These are phyloP conservation scores for Angomonas deanei DNA, from an alignment of 208 protist genomes.

Conservation along the genomic window DNA sequence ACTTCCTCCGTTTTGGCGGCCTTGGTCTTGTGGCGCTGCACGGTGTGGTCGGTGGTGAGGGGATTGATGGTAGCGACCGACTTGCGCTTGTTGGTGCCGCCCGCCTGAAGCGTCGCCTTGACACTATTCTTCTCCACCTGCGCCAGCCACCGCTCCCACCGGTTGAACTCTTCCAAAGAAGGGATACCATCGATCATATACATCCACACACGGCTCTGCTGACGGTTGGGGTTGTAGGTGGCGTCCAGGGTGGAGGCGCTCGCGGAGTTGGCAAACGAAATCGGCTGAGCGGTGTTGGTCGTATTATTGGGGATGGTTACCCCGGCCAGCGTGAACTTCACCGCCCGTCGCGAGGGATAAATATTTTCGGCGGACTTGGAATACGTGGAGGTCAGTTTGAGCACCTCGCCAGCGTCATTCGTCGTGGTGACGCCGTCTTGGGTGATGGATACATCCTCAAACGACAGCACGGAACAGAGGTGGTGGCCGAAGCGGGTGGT, in stretches of 20 bases:
- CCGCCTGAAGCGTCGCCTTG: background rate
- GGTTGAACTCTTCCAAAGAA: background rate
- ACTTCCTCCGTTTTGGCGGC: background rate
- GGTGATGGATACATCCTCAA: slow-evolving; percentile 7
- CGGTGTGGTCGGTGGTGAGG: no score
- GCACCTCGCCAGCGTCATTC: background rate
- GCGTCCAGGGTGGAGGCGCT: background rate
- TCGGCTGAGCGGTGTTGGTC: background rate
- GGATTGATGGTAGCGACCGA: no score
- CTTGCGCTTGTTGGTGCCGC: background rate
- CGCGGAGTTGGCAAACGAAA: background rate
- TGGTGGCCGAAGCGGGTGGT: slow-evolving; percentile 31
- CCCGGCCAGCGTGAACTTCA: slow-evolving; percentile 30
- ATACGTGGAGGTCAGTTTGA: slow-evolving; percentile 18
- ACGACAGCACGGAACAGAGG: slow-evolving; percentile 9
- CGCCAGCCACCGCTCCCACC: background rate
- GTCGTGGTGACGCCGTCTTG: background rate
- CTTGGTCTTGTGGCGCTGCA: background rate
- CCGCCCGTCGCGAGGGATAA: slow-evolving; percentile 26
- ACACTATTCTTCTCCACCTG: background rate
- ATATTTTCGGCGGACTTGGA: slow-evolving; percentile 44
- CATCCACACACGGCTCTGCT: slow-evolving; percentile 25
- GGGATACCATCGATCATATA: slow-evolving; percentile 13
- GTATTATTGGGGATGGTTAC: slow-evolving; percentile 23
- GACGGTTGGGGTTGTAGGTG: slow-evolving; percentile 1